phyloP scores from a whole-genome alignment of 495 filamentous ascomycete genomes.

The Hyphodiscus hymeniophilus region DNA sequence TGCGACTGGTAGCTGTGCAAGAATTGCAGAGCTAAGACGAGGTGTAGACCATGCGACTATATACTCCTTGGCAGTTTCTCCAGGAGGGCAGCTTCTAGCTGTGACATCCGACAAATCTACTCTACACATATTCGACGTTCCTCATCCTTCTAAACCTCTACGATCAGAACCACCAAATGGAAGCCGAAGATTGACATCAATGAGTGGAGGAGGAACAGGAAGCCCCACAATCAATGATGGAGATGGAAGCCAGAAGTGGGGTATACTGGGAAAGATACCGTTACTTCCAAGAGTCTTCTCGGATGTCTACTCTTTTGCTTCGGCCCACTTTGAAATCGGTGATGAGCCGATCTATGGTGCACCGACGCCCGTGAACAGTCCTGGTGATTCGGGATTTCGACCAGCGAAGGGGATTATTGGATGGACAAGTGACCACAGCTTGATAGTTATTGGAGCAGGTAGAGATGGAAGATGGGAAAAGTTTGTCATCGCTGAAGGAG shows the following conservation, averaged over 20 bases:
- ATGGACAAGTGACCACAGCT: constrained; percentile 59
- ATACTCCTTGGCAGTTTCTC: constrained; percentile 81
- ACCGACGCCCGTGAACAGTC: constrained; percentile 23
- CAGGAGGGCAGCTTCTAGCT: constrained; percentile 66
- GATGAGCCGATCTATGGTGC: constrained; percentile 49
- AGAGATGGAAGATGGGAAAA: constrained; percentile 78
- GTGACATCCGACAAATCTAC: constrained; percentile 97
- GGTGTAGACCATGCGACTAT: constrained; percentile 84
- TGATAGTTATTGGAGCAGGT: constrained; percentile 75
- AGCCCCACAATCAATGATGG: constrained; percentile 28
- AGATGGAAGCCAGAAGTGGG: constrained; percentile 63
- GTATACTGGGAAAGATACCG: constrained; percentile 67
- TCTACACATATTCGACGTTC: constrained; percentile 80
- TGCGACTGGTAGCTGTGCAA: constrained; percentile 65
- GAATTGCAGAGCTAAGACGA: constrained; percentile 73
- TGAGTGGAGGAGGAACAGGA: constrained; percentile 10
- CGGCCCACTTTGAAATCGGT: constrained; percentile 67
- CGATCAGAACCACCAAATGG: constrained; percentile 5
- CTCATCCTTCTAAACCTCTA: constrained; percentile 28
- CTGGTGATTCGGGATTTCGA: constrained; percentile 39
- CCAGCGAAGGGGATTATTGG: constrained; percentile 70
- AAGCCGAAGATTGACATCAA: constrained; percentile 13
- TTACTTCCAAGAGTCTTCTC: constrained; percentile 73
- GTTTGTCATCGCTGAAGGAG: constrained; percentile 56
- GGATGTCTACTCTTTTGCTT: constrained; percentile 74